These are phyloP conservation scores for Blastocystis hominis DNA, from an alignment of 352 stramenopile genomes.

Conservation along the genomic window DNA sequence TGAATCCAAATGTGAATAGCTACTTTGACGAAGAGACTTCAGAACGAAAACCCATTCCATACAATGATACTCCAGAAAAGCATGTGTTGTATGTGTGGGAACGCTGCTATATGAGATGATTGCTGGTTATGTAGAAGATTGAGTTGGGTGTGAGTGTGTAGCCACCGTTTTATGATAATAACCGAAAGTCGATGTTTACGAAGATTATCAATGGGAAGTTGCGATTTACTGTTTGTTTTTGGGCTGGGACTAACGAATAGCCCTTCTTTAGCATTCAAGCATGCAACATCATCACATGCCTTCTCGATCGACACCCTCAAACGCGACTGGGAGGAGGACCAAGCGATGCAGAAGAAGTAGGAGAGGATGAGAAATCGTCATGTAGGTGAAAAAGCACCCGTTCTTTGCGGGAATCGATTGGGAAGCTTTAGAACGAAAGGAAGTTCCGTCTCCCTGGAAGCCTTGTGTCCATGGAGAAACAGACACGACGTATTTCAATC, in stretches of 20 bases:
- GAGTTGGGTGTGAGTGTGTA: conserved; percentile 62
- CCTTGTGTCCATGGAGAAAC: conserved; percentile 59
- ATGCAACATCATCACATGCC: conserved; percentile 14
- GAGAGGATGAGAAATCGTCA: background rate
- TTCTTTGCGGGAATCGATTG: conserved; percentile 77
- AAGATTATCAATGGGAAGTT: conserved; percentile 68
- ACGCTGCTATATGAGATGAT: conserved; percentile 85
- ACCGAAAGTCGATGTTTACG: conserved; percentile 83
- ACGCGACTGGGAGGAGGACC: conserved; percentile 5
- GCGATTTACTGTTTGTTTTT: background rate
- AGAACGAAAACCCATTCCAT: conserved; percentile 71
- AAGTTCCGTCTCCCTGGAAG: conserved; percentile 78
- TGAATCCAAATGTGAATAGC: conserved; percentile 76
- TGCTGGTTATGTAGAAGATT: conserved; percentile 64
- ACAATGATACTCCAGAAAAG: conserved; percentile 72
- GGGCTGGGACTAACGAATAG: background rate
- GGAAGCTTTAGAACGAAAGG: conserved; percentile 71
- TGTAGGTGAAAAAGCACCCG: conserved; percentile 70
- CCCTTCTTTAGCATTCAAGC: background rate
- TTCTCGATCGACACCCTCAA: conserved; percentile 11
- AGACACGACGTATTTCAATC: conserved; percentile 83
- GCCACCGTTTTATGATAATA: conserved; percentile 85
- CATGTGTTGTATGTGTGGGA: conserved; percentile 76
- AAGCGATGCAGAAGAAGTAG: conserved; percentile 27
- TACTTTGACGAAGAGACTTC: conserved; percentile 67